phyloP scores from a whole-genome alignment of 345 rosid species.

The Brassica juncea region DNA sequence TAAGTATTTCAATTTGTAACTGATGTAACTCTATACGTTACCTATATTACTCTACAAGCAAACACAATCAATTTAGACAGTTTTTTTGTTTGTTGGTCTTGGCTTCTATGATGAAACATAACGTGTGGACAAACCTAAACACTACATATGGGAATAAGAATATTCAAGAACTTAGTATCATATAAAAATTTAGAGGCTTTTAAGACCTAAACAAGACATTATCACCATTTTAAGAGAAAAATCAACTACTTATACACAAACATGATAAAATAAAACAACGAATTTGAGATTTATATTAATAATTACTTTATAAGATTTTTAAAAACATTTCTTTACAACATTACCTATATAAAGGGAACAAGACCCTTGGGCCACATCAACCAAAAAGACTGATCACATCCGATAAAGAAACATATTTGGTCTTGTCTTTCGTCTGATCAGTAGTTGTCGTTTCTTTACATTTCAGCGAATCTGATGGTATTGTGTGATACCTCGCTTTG shows the following conservation, averaged over 20 bases:
- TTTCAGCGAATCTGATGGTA: conserved; percentile 79
- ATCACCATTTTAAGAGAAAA: not conserved
- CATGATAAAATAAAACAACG: not conserved
- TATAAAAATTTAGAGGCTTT: not conserved
- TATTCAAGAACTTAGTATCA: too few species aligned
- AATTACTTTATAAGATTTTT: not conserved
- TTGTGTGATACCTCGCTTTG: conserved; percentile 79
- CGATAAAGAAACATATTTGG: not conserved
- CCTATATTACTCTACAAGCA: not conserved
- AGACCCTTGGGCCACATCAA: conserved; percentile 9
- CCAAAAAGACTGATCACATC: conserved; percentile 25
- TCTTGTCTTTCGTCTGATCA: conserved; percentile 15
- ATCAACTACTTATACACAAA: not conserved
- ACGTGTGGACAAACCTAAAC: too few species aligned
- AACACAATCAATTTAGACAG: not conserved
- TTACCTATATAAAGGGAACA: conserved; percentile 27
- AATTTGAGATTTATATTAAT: not conserved
- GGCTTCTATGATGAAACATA: too few species aligned
- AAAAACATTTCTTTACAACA: conserved; percentile 24
- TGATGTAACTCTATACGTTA: not conserved
- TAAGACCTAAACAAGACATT: not conserved
- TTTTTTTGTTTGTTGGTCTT: not conserved
- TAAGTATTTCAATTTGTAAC: not conserved
- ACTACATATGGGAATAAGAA: too few species aligned
- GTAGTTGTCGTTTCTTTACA: not conserved